These are phyloP conservation scores for Neurospora sp. DNA, from an alignment of 495 filamentous ascomycete species.

Conservation along the genomic window DNA sequence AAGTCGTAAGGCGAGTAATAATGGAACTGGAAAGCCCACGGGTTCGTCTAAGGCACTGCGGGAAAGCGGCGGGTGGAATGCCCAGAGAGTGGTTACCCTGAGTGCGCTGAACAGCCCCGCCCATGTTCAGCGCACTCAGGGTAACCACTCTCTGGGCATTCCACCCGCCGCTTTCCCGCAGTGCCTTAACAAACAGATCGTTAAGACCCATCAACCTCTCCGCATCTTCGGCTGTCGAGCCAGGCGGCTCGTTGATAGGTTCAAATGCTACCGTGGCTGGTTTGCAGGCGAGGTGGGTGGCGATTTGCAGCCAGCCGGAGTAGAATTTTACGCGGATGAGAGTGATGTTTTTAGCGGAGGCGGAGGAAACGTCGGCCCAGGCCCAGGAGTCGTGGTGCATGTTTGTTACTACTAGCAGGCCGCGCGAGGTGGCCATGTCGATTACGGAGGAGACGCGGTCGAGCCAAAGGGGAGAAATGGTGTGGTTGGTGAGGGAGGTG, in stretches of 20 bases:
- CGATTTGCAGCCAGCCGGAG: conserved; percentile 50
- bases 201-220: conserved; percentile 46
- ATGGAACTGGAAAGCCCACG: conserved; percentile 54
- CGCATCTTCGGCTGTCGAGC: conserved; percentile 39
- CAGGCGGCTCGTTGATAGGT: conserved; percentile 51
- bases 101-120: too few species aligned
- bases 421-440: conserved; percentile 43
- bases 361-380: conserved; percentile 46
- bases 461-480: conserved; percentile 44
- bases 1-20: conserved; percentile 53
- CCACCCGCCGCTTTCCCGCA: conserved; percentile 45
- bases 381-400: conserved; percentile 53
- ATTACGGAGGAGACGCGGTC: conserved; percentile 51
- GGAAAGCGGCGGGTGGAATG: too few species aligned
- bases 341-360: conserved; percentile 35
- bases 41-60: conserved; percentile 26
- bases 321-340: conserved; percentile 49
- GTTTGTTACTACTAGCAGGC: conserved; percentile 46
- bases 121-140: conserved; percentile 38
- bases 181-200: conserved; percentile 45
- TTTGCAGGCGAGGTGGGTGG: conserved; percentile 44
- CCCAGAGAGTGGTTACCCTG: too few species aligned
- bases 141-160: conserved; percentile 49
- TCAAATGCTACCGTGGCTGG: conserved; percentile 48
- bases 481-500: conserved; percentile 40